phyloP scores from a whole-genome alignment of 2,329 filamentous ascomycete genomes.

The Xylariaceae sp. region DNA sequence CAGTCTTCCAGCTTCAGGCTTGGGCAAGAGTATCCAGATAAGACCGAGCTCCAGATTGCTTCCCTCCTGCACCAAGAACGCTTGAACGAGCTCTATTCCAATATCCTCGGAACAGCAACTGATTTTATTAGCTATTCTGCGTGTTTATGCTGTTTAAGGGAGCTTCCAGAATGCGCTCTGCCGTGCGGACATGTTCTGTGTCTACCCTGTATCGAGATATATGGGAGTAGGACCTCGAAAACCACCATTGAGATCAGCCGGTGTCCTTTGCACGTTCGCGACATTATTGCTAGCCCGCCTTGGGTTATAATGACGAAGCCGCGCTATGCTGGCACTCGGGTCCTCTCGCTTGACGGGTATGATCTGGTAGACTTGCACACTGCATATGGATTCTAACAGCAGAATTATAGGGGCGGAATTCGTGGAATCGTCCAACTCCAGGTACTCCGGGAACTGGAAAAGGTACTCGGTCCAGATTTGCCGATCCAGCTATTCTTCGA shows the following conservation, averaged over 20 bases:
- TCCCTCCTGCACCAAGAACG: constrained; percentile 36
- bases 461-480: constrained; percentile 34
- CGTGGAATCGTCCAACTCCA: constrained; percentile 36
- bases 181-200: constrained; percentile 39
- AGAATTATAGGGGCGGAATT: constrained; percentile 30
- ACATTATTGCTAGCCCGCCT: constrained; percentile 34
- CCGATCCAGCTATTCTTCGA: constrained; percentile 39
- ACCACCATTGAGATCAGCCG: constrained; percentile 38
- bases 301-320: constrained; percentile 37
- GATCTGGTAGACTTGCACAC: background rate
- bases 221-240: constrained; percentile 35
- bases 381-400: background rate
- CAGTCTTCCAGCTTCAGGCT: constrained; percentile 34
- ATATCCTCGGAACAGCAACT: constrained; percentile 31
- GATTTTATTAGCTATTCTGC: constrained; percentile 37
- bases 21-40: constrained; percentile 33
- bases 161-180: constrained; percentile 37
- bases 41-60: constrained; percentile 35
- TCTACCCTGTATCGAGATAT: constrained; percentile 35
- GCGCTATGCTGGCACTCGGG: constrained; percentile 32
- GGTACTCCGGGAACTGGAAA: constrained; percentile 35
- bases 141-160: constrained; percentile 38
- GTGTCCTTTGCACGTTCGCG: constrained; percentile 37
- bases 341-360: constrained; percentile 38
- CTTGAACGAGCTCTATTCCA: constrained; percentile 37